Conservation (phyloP, 2,329 filamentous ascomycete species). For the Alternaria viburni region DNA sequence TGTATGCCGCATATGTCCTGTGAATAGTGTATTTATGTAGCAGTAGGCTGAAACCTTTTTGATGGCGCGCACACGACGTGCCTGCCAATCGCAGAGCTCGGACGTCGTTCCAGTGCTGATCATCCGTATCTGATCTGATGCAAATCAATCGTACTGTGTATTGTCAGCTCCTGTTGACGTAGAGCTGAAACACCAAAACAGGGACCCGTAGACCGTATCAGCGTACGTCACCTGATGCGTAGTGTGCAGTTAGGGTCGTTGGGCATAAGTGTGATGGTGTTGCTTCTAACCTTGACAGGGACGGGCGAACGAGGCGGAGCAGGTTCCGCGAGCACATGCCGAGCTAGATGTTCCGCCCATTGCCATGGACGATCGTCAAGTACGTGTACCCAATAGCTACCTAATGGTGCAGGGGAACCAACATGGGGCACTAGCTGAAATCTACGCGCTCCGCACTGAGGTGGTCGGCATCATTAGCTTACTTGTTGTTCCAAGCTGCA, state of each 20-base stretch:
- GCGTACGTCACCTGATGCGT: neutral
- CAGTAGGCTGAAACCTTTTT: neutral
- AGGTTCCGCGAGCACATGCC: neutral
- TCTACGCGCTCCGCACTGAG: neutral
- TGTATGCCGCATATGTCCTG: neutral
- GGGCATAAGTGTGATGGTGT: neutral
- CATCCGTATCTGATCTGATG: neutral
- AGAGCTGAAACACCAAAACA: neutral
- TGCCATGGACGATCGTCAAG: constrained; percentile 1
- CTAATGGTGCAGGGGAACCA: constrained; percentile 6
- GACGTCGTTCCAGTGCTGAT: neutral
- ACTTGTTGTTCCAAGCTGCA: neutral
- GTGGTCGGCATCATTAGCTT: neutral
- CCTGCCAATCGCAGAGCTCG: neutral
- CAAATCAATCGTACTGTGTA: neutral
- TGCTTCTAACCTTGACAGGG: neutral
- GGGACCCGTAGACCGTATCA: neutral
- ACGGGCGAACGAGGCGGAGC: constrained; percentile 1
- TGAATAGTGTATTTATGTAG: neutral
- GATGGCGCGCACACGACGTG: neutral
- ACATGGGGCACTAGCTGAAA: neutral
- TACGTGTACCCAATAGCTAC: constrained; percentile 4
- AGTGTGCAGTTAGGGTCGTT: neutral
- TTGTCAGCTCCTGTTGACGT: neutral
- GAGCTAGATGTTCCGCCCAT: constrained; percentile 2